Conservation (phyloP, 2,329 filamentous ascomycete genomes). For the Aspergillus sp. region DNA sequence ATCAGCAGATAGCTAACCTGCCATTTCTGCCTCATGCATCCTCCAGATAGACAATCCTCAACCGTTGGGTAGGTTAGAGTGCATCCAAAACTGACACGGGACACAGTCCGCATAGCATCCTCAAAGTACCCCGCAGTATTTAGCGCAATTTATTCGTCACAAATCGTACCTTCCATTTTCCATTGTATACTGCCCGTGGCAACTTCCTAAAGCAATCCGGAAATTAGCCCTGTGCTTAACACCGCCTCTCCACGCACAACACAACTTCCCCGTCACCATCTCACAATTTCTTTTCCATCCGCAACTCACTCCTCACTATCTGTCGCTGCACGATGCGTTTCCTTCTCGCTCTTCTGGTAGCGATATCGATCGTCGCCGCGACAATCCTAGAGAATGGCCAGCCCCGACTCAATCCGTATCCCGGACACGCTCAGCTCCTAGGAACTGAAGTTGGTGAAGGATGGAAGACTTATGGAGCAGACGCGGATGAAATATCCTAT, state of each 20-base stretch:
- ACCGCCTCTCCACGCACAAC: not conserved
- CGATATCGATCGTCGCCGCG: slow-evolving; percentile 20
- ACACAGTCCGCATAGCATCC: too few species aligned
- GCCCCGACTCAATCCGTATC: slow-evolving; percentile 37
- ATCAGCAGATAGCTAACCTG: too few species aligned
- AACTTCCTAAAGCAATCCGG: too few species aligned
- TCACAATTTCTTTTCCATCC: not conserved
- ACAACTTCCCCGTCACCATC: not conserved
- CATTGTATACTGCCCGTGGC: too few species aligned
- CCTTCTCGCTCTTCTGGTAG: not conserved
- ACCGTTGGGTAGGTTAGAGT: too few species aligned
- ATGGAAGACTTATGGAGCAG: slow-evolving; percentile 52
- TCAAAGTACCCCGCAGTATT: too few species aligned
- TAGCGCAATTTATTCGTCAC: too few species aligned
- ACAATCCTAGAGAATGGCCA: slow-evolving; percentile 48
- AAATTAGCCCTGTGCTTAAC: too few species aligned
- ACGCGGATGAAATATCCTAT: slow-evolving; percentile 58
- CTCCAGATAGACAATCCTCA: too few species aligned
- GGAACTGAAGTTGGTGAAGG: slow-evolving; percentile 22
- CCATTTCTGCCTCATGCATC: too few species aligned
- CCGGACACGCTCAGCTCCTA: slow-evolving; percentile 34
- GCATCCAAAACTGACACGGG: too few species aligned
- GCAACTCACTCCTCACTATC: not conserved
- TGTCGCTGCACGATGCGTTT: not conserved
- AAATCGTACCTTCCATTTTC: too few species aligned